Conservation (phyloP, 495 filamentous ascomycete genomes). For the Tuber brumale region DNA sequence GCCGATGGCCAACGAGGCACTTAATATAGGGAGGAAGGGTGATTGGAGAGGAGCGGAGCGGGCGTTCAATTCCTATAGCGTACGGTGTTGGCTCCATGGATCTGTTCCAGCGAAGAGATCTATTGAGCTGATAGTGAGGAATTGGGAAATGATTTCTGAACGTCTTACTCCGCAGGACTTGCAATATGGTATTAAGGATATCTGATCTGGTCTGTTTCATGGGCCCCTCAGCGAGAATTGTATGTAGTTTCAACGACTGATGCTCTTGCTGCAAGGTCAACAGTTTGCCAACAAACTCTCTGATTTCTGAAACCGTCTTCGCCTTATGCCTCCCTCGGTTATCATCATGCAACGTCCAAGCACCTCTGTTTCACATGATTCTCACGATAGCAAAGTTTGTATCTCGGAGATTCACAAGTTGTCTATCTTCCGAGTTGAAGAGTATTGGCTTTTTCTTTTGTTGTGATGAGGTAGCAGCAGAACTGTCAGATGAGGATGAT, state of each 20-base stretch:
- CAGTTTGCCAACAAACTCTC: slow-evolving; percentile 87
- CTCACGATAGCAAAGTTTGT: slow-evolving; percentile 94
- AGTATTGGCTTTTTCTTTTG: slow-evolving; percentile 82
- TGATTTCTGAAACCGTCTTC: slow-evolving; percentile 84
- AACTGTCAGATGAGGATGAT: slow-evolving; percentile 51
- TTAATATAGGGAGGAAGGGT: slow-evolving; percentile 79
- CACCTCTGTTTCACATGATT: slow-evolving; percentile 78
- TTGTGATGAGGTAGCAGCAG: slow-evolving; percentile 49
- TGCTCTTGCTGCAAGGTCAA: slow-evolving; percentile 91
- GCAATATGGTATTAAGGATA: slow-evolving; percentile 74
- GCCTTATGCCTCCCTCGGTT: slow-evolving; percentile 84
- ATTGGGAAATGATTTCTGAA: slow-evolving; percentile 10
- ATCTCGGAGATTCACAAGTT: slow-evolving; percentile 82
- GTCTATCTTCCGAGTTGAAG: slow-evolving; percentile 79
- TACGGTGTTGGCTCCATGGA: slow-evolving; percentile 79
- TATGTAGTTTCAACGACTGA: slow-evolving; percentile 83
- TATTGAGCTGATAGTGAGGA: slow-evolving; percentile 12
- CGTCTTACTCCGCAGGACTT: slow-evolving; percentile 74
- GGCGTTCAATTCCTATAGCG: slow-evolving; percentile 85
- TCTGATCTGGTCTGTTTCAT: slow-evolving; percentile 83
- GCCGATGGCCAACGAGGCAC: slow-evolving; percentile 78
- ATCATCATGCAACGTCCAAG: slow-evolving; percentile 75
- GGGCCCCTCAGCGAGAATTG: slow-evolving; percentile 85
- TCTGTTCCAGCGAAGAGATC: slow-evolving; percentile 84
- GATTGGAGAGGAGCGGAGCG: slow-evolving; percentile 70